Evolutionary conservation across 2,329 filamentous ascomycete species (phyloP).

Genomic region (Penicillium sp.): DNA sequence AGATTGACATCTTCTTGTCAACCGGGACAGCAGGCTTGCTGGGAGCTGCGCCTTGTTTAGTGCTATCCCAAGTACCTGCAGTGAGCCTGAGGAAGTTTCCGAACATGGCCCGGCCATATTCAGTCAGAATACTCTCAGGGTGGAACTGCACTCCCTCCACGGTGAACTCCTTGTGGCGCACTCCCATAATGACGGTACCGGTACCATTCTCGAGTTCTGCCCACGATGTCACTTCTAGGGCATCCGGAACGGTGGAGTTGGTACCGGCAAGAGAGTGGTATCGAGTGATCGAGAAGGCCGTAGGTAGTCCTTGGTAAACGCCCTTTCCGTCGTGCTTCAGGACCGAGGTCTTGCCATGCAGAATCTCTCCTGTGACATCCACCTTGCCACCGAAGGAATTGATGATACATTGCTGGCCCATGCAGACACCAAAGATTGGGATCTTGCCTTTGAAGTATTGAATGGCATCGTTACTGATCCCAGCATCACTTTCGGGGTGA

Average conservation of each 20-base stretch:
- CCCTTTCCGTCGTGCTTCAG: constrained; percentile 87
- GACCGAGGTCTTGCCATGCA: constrained; percentile 95
- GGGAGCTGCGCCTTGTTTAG: constrained; percentile 47
- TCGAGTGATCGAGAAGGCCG: constrained; percentile 82
- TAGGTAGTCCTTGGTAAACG: constrained; percentile 79
- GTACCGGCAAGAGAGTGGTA: constrained; percentile 97
- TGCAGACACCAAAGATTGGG: constrained; percentile 94
- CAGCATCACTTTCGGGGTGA: constrained; percentile 87
- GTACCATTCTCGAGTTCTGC: constrained; percentile 69
- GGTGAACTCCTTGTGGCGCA: constrained; percentile 85
- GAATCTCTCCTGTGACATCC: constrained; percentile 88
- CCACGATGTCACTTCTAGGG: constrained; percentile 88
- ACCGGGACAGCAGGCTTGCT: constrained; percentile 28
- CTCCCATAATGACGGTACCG: constrained; percentile 89
- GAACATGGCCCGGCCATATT: constrained; percentile 83
- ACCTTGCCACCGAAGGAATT: constrained; percentile 90
- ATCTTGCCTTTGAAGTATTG: constrained; percentile 90
- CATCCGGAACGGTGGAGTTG: constrained; percentile 79
- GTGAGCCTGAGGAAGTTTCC: constrained; percentile 87
- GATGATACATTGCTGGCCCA: constrained; percentile 99
- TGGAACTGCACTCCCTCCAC: constrained; percentile 99
- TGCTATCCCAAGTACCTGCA: constrained; percentile 88
- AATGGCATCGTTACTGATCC: constrained; percentile 90
- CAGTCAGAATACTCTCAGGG: constrained; percentile 93
- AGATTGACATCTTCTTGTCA: constrained; percentile 74